phyloP scores from a whole-genome alignment of 352 stramenopile species.

The Paralagenidium karlingii region DNA sequence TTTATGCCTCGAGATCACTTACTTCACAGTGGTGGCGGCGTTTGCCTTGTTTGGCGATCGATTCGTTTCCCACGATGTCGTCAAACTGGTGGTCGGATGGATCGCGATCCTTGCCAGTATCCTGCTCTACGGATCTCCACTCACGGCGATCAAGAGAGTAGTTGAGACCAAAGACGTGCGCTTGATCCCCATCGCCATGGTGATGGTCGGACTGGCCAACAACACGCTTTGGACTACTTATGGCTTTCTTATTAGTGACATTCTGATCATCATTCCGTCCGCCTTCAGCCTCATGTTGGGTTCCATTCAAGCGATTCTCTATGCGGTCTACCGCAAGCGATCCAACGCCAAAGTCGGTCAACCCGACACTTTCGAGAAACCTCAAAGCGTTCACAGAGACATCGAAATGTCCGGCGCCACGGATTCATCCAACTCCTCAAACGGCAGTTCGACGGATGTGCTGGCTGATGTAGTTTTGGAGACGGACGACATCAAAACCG shows the following conservation, averaged over 20 bases:
- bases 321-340: too few species aligned
- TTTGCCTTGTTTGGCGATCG: slow-evolving; percentile 32
- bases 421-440: too few species aligned
- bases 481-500: too few species aligned
- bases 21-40: slow-evolving; percentile 23
- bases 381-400: too few species aligned
- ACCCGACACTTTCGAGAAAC: too few species aligned
- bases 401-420: too few species aligned
- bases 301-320: slow-evolving; percentile 38
- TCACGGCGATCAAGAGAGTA: slow-evolving; percentile 39
- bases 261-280: slow-evolving; percentile 41
- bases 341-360: too few species aligned
- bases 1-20: slow-evolving; percentile 14
- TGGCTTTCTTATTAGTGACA: slow-evolving; percentile 28
- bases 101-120: slow-evolving; percentile 40
- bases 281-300: slow-evolving; percentile 33
- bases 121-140: slow-evolving; percentile 47
- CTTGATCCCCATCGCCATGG: slow-evolving; percentile 53
- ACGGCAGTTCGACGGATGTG: too few species aligned
- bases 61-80: slow-evolving; percentile 9
- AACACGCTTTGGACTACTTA: slow-evolving; percentile 69
- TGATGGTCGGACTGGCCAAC: slow-evolving; percentile 44
- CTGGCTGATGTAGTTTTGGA: too few species aligned
- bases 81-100: slow-evolving; percentile 21
- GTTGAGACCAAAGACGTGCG: slow-evolving; percentile 31